These are phyloP conservation scores for Athelia sp. DNA, from an alignment of 1,284 basidiomycete species.

Conservation along the genomic window DNA sequence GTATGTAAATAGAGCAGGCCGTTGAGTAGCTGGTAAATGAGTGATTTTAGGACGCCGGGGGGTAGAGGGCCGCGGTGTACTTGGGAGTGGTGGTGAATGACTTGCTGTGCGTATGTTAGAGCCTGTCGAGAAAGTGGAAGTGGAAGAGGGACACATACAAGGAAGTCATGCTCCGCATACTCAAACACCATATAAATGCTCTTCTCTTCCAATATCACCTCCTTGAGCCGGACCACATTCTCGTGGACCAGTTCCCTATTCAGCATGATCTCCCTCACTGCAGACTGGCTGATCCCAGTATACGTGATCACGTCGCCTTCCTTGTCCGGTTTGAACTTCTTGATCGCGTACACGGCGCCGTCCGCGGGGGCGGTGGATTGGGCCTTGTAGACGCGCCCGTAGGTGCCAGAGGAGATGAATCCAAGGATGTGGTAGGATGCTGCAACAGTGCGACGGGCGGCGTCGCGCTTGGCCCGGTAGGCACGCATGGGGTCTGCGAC, in stretches of 20 bases:
- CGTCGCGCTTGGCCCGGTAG: conserved; percentile 79
- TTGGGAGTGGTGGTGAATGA: conserved; percentile 96
- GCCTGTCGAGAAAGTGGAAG: not conserved
- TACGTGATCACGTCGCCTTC: conserved; percentile 92
- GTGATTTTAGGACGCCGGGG: conserved; percentile 80
- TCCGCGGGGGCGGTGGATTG: conserved; percentile 70
- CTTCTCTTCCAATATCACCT: conserved; percentile 97
- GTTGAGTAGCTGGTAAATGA: conserved; percentile 94
- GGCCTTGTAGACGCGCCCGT: conserved; percentile 98
- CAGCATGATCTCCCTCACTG: conserved; percentile 94
- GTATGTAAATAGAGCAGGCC: conserved; percentile 95
- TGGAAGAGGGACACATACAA: conserved; percentile 48
- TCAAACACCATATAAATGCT: conserved; percentile 99
- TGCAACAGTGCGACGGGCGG: conserved; percentile 59
- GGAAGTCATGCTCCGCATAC: conserved; percentile 97
- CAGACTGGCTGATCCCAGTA: conserved; percentile 97
- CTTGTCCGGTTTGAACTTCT: conserved; percentile 99
- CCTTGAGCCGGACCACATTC: conserved; percentile 87
- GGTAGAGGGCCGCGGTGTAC: conserved; percentile 77
- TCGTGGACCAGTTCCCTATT: conserved; percentile 93
- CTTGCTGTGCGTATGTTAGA: conserved; percentile 58
- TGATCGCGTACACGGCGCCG: conserved; percentile 85
- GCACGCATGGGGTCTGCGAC: conserved; percentile 72
- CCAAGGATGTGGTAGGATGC: conserved; percentile 91
- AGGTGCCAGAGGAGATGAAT: conserved; percentile 97